A percentile compares a stretch with the other conserved stretches of the same genome.
phyloP scores from a whole-genome alignment of 257 asterid genomes.

The Solanum etuberosum region DNA sequence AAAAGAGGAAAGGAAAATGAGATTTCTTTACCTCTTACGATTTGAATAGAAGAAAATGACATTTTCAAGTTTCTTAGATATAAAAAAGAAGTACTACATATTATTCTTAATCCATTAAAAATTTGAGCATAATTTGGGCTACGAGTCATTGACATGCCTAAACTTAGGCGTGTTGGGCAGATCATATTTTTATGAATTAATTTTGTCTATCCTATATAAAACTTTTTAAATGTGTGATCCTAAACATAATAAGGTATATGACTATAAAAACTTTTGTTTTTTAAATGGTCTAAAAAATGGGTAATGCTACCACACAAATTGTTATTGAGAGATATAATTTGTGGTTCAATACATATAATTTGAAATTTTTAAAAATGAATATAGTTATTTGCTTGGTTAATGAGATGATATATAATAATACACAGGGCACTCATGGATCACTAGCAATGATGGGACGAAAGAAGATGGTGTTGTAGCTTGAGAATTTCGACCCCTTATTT shows the following conservation, averaged over 20 bases:
- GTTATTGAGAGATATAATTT: no score
- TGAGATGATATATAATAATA: background rate
- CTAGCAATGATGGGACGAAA: conserved; percentile 14
- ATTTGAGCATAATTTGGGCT: background rate
- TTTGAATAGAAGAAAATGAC: background rate
- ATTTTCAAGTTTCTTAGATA: background rate
- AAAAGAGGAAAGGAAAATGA: background rate
- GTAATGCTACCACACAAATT: no score
- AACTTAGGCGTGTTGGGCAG: no score
- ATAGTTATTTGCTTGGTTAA: background rate
- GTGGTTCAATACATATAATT: background rate
- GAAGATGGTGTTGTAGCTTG: conserved; percentile 14
- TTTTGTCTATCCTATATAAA: no score
- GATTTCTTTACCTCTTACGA: background rate
- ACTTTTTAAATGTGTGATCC: no score
- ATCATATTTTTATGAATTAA: background rate
- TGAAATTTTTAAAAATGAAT: background rate
- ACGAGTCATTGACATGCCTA: no score
- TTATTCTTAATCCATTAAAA: background rate
- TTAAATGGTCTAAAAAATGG: background rate
- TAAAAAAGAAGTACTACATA: background rate
- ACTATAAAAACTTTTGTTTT: background rate
- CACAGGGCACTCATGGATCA: conserved; percentile 67
- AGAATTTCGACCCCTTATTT: background rate
- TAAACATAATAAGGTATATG: no score